Conservation (phyloP, 495 filamentous ascomycete genomes). For the Aspergillus olivimuriae region DNA sequence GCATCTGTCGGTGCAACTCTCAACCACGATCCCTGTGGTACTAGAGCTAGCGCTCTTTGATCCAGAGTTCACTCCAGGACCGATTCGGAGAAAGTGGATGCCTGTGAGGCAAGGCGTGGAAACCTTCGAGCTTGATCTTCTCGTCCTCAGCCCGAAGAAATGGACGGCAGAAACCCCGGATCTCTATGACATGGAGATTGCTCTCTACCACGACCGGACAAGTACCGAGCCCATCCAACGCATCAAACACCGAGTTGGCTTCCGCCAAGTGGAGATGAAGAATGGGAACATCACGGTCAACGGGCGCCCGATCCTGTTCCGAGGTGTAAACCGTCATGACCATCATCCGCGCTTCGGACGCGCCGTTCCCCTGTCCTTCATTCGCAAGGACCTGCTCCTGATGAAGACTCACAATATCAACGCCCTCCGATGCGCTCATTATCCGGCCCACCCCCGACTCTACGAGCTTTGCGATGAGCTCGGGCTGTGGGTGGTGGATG, state of each 20-base stretch:
- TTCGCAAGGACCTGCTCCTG: slow-evolving; percentile 50
- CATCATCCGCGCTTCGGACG: slow-evolving; percentile 55
- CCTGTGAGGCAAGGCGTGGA: too few relatives aligned
- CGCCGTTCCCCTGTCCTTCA: slow-evolving; percentile 51
- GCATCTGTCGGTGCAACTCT: slow-evolving; percentile 35
- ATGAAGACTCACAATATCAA: slow-evolving; percentile 68
- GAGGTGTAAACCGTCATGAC: slow-evolving; percentile 59
- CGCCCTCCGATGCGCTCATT: slow-evolving; percentile 55
- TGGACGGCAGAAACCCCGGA: slow-evolving; percentile 64
- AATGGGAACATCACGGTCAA: slow-evolving; percentile 54
- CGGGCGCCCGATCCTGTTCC: slow-evolving; percentile 47
- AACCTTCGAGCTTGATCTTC: slow-evolving; percentile 28
- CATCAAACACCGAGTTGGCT: slow-evolving; percentile 50
- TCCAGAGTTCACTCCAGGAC: slow-evolving; percentile 3
- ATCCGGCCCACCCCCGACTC: slow-evolving; percentile 51
- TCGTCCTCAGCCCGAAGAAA: slow-evolving; percentile 42
- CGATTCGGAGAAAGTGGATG: neutral
- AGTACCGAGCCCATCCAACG: slow-evolving; percentile 30
- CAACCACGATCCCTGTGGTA: slow-evolving; percentile 12
- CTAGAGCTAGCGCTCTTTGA: slow-evolving; percentile 32
- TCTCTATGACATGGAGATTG: slow-evolving; percentile 46
- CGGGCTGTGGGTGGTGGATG: slow-evolving; percentile 65
- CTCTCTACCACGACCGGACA: slow-evolving; percentile 1
- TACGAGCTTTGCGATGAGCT: slow-evolving; percentile 62
- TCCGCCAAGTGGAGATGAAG: slow-evolving; percentile 52